Conservation (phyloP, 1,139 yeast genomes). For the Saccharomycopsis hybrid region DNA sequence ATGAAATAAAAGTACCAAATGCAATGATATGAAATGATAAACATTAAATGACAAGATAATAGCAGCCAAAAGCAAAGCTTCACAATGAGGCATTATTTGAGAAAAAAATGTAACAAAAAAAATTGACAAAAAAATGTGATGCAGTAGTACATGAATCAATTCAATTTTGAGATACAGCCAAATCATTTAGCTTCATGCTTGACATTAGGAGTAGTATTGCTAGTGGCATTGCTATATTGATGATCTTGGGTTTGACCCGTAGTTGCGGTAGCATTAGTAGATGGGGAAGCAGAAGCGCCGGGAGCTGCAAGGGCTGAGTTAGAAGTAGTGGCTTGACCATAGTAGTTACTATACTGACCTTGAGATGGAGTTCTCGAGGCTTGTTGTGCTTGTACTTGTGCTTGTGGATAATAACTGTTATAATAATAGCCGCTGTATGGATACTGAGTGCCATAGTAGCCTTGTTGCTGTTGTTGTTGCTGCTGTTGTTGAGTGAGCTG, state of each 20-base stretch:
- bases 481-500: slow-evolving; percentile 7
- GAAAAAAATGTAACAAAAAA: background rate
- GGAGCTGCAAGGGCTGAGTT: background rate
- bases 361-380: background rate
- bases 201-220: background rate
- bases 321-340: background rate
- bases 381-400: slow-evolving; percentile 14
- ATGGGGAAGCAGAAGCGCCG: background rate
- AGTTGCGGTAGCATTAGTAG: background rate
- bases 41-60: background rate
- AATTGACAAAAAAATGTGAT: background rate
- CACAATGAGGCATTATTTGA: background rate
- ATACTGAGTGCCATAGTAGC: slow-evolving; percentile 14
- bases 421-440: slow-evolving; percentile 18
- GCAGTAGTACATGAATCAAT: background rate
- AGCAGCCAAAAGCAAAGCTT: background rate
- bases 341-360: background rate
- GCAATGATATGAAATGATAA: background rate
- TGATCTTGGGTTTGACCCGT: background rate
- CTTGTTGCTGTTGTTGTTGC: slow-evolving; percentile 12
- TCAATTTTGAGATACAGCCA: background rate
- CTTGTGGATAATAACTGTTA: slow-evolving; percentile 12
- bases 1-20: too few relatives aligned
- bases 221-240: background rate
- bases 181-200: background rate